phyloP scores from a whole-genome alignment of 768 basidiomycete genomes.

The Xerocomellus amylosporus region DNA sequence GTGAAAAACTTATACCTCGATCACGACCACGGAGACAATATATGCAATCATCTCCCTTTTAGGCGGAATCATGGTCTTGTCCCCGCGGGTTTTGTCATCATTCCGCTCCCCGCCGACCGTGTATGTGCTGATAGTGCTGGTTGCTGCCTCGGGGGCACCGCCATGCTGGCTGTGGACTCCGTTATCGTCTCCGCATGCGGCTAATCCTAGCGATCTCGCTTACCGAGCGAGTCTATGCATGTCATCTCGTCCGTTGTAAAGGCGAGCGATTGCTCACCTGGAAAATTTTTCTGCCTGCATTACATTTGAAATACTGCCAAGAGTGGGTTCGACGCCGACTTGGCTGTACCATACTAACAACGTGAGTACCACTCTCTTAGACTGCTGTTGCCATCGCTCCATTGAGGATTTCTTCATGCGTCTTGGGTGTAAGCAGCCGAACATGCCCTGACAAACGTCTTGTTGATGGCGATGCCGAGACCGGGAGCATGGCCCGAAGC shows the following conservation, averaged over 20 bases:
- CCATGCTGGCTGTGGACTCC: not conserved
- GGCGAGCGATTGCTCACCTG: not conserved
- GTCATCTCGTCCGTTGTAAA: not conserved
- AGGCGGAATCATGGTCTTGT: not conserved
- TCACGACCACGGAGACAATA: conserved; percentile 6
- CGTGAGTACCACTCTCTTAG: conserved; percentile 49
- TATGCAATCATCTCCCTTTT: conserved; percentile 1
- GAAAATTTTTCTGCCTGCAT: not conserved
- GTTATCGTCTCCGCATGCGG: not conserved
- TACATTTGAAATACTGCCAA: not conserved
- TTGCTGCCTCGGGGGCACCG: not conserved
- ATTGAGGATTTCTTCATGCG: conserved; percentile 38
- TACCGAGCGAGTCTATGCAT: not conserved
- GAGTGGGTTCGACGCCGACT: too few relatives aligned
- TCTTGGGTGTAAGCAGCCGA: conserved; percentile 14
- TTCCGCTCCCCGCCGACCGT: conserved; percentile 8
- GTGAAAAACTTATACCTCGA: not conserved
- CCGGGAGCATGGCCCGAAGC: conserved; percentile 37
- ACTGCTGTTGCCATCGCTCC: conserved; percentile 54
- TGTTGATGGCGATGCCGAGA: conserved; percentile 51
- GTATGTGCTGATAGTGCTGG: not conserved
- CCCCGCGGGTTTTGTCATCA: not conserved
- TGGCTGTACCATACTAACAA: not conserved
- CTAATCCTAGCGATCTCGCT: not conserved
- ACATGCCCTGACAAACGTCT: conserved; percentile 44